A percentile compares a stretch with the other conserved stretches of the same genome.
Conservation (phyloP, 495 filamentous ascomycete species). For the Aspergillus wentii region DNA sequence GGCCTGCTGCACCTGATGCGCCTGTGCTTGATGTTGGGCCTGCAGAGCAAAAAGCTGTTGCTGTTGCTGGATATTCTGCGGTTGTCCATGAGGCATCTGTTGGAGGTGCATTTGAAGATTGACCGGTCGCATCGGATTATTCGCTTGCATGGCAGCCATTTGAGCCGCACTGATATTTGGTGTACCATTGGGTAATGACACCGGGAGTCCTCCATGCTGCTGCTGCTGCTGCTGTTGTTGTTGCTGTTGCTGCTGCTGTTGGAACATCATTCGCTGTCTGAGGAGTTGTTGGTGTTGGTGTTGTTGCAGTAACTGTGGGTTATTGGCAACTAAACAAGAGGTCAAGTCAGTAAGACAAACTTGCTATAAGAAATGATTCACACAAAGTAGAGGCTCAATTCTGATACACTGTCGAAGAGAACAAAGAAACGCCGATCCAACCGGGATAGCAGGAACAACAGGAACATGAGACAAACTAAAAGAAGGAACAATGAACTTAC, state of each 20-base stretch:
- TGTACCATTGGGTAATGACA: constrained; percentile 57
- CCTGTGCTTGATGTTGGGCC: constrained; percentile 34
- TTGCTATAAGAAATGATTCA: too few species aligned
- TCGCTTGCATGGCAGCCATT: constrained; percentile 50
- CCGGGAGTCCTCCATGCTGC: constrained; percentile 41
- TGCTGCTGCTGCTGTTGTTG: constrained; percentile 46
- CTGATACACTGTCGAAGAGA: too few species aligned
- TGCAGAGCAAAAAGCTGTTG: constrained; percentile 43
- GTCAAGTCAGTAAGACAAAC: too few species aligned
- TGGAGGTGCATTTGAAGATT: constrained; percentile 41
- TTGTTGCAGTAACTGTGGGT: constrained; percentile 47
- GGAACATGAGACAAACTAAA: constrained; percentile 7
- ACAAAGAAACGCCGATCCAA: too few species aligned
- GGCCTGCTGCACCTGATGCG: constrained; percentile 27
- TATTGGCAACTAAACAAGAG: constrained; percentile 40
- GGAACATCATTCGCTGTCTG: constrained; percentile 27
- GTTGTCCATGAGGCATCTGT: constrained; percentile 49
- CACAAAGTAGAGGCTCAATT: too few species aligned
- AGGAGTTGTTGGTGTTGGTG: constrained; percentile 42
- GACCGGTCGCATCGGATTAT: constrained; percentile 40
- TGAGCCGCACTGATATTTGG: constrained; percentile 52
- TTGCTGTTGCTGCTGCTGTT: constrained; percentile 38
- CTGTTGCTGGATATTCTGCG: constrained; percentile 45
- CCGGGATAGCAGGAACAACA: too few species aligned
- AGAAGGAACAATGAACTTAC: constrained; percentile 20